Evolutionary conservation across 441 rosid genomes (phyloP).

Genomic region (Populus trichocarpa): DNA sequence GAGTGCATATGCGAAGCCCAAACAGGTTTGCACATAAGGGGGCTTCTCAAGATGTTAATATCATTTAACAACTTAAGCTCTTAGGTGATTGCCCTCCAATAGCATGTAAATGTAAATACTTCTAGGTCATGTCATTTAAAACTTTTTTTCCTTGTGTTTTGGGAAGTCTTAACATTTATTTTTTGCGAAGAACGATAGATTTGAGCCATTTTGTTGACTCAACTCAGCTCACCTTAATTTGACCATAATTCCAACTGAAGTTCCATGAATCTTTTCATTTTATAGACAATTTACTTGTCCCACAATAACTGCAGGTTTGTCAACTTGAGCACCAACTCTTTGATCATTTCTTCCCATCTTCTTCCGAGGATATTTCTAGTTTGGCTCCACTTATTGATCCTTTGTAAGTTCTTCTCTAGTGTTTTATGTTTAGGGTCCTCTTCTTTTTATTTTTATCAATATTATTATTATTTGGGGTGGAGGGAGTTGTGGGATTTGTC

Average conservation of each 20-base stretch:
- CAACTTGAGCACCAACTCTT: slow-evolving; percentile 97
- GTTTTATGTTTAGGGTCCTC: neutral
- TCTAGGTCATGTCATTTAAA: neutral
- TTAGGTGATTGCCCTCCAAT: neutral
- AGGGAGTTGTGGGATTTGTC: neutral
- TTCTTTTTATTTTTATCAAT: neutral
- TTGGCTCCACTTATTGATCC: slow-evolving; percentile 94
- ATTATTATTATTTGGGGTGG: slow-evolving; percentile 1
- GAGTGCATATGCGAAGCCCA: neutral
- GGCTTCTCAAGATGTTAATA: neutral
- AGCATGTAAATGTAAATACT: neutral
- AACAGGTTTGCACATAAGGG: neutral
- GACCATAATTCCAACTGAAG: neutral
- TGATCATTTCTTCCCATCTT: slow-evolving; percentile 91
- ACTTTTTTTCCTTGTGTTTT: neutral
- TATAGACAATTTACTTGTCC: neutral
- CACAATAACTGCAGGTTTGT: slow-evolving; percentile 65
- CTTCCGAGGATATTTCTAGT: slow-evolving; percentile 80
- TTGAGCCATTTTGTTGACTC: neutral
- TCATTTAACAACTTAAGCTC: neutral
- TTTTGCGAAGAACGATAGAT: neutral
- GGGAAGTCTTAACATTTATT: neutral
- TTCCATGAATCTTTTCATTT: neutral
- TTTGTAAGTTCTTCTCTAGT: slow-evolving; percentile 53
- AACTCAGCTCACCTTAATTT: neutral